phyloP scores from a whole-genome alignment of 805 yeast species.

The Yamadazyma philogaea region DNA sequence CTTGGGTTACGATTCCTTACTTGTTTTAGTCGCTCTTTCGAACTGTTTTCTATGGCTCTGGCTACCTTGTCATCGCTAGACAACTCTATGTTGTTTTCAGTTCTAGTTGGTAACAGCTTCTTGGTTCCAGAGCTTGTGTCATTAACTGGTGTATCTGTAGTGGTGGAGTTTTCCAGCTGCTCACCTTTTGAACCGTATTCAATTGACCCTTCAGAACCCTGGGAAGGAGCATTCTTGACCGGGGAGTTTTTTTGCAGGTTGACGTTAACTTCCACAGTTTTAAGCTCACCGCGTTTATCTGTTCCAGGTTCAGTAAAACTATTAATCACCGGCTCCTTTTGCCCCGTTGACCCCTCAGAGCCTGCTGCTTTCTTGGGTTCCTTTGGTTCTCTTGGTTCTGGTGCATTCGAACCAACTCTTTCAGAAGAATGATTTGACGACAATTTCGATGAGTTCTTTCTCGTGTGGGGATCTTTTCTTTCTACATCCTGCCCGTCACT shows the following conservation, averaged over 20 bases:
- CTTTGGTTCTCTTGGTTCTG: neutral
- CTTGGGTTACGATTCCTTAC: neutral
- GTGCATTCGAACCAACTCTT: neutral
- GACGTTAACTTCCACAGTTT: neutral
- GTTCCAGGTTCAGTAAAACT: neutral
- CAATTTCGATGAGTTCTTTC: neutral
- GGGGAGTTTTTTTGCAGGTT: neutral
- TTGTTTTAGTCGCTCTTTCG: constrained; percentile 5
- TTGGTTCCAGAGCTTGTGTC: neutral
- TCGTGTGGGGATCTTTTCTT: neutral
- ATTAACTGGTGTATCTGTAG: neutral
- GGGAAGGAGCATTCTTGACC: neutral
- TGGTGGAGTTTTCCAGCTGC: too few species aligned
- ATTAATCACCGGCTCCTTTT: neutral
- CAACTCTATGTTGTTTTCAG: neutral
- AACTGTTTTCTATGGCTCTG: constrained; percentile 8
- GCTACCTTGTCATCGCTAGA: constrained; percentile 9
- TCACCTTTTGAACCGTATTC: neutral
- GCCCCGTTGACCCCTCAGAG: neutral
- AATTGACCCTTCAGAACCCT: neutral
- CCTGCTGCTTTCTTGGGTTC: neutral
- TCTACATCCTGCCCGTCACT: neutral
- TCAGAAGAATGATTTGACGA: neutral
- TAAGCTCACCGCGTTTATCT: neutral
- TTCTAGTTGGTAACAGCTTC: neutral